phyloP scores from a whole-genome alignment of 1,139 yeast genomes.

The Candida anutae region DNA sequence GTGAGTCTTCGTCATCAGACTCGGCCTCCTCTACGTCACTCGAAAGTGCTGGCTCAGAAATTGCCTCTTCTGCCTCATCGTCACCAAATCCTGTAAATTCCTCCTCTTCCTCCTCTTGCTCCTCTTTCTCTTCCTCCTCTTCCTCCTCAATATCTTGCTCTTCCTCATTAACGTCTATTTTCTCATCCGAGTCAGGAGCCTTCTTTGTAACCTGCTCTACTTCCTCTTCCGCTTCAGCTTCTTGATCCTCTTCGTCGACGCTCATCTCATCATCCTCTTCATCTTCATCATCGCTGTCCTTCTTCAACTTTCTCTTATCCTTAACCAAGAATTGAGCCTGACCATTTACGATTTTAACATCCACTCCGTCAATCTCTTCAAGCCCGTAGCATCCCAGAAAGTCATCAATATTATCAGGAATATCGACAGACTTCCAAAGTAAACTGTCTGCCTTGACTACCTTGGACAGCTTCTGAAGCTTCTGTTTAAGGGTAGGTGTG shows the following conservation, averaged over 20 bases:
- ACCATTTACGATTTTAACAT: conserved; percentile 62
- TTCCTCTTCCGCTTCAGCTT: conserved; percentile 6
- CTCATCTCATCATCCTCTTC: conserved; percentile 5
- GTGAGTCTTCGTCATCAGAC: conserved; percentile 7
- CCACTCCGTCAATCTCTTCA: conserved; percentile 92
- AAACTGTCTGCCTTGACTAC: conserved; percentile 45
- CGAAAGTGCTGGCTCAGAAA: conserved; percentile 4
- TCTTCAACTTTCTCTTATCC: conserved; percentile 20
- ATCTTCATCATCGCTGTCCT: conserved; percentile 5
- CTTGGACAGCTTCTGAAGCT: conserved; percentile 26
- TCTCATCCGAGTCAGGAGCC: conserved; percentile 10
- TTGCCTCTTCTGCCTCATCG: conserved; percentile 7
- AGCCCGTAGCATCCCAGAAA: conserved; percentile 87
- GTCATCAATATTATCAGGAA: conserved; percentile 79
- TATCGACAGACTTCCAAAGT: conserved; percentile 74
- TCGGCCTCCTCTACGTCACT: conserved; percentile 9
- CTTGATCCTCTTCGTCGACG: conserved; percentile 7
- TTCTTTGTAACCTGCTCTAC: conserved; percentile 5
- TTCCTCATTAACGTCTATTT: conserved; percentile 21
- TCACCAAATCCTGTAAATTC: conserved; percentile 22
- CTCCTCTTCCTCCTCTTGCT: conserved; percentile 6
- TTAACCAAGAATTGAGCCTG: conserved; percentile 52
- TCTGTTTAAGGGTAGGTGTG: conserved; percentile 25
- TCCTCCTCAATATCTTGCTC: conserved; percentile 7
- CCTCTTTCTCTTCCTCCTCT: conserved; percentile 6